Evolutionary conservation across 2,329 filamentous ascomycete species (phyloP).

Genomic region (Colletotrichum sp.): DNA sequence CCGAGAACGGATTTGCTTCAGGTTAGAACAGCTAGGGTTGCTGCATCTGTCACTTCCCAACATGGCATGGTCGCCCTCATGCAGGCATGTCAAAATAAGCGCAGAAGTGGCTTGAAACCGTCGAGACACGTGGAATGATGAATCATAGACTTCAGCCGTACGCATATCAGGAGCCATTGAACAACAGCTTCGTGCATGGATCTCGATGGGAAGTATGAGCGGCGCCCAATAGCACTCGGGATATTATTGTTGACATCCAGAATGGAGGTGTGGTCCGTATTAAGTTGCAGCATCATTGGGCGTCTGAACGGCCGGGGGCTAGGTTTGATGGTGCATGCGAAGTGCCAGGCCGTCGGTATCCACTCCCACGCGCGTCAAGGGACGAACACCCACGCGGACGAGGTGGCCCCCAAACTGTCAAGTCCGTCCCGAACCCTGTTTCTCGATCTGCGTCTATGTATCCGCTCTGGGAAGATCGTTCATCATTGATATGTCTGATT

Average conservation of each 20-base stretch:
- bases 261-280: not conserved
- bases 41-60: not conserved
- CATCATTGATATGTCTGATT: not conserved
- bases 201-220: not conserved
- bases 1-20: not conserved
- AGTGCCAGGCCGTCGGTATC: not conserved
- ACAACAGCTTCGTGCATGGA: not conserved
- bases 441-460: not conserved
- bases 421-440: not conserved
- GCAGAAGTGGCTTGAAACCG: not conserved
- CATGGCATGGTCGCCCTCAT: not conserved
- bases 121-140: not conserved
- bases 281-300: not conserved
- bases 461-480: not conserved
- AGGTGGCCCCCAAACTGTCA: not conserved
- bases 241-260: fast-evolving
- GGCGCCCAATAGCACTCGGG: not conserved
- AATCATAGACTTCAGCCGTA: constrained; percentile 5
- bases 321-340: not conserved
- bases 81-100: not conserved
- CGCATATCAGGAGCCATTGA: too few species aligned
- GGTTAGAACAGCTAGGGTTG: not conserved
- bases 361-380: not conserved
- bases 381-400: not conserved
- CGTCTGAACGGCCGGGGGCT: not conserved